Evolutionary conservation across 768 basidiomycete genomes (phyloP), one percentile per base, ranked within the genome.

Genomic region (Pleurotus citrinopileatus): DNA sequence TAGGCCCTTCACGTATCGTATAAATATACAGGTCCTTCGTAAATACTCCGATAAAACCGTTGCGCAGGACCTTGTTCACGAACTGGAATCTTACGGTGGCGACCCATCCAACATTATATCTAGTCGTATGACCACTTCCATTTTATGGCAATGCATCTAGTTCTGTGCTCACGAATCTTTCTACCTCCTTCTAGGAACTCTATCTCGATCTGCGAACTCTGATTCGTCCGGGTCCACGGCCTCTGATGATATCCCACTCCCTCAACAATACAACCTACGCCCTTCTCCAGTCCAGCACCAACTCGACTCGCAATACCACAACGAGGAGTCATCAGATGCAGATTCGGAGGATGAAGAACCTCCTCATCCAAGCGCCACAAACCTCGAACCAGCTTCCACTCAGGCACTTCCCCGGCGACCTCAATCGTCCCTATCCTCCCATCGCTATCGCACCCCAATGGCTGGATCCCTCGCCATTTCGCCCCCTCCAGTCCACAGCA

Each of bases 21-120:
- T 56, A 54, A 43, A 32, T 32, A 32, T n/a, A 19, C 58, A 94
- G 91, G 85, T 89, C 17, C 71, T 94, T 55, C 76, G 84, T 57
- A 89, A 84, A 66, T 91, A 94, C 62, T 89, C 92, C 0, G 90
- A 91, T 62, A 89, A 86, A 66, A 91, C 89, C 0, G 73, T 84
- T 20, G 90, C 91, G 29, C 81, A 73, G 70, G 81, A 86, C 60
- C 77, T 92, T 29, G 84, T 91, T 10, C 75, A 83, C 57, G 92
- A 94, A 69, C 69, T 94, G 19, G 87, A 87, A 59, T 82, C 88
- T 12, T 92, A 84, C 61, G 79, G 79, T n/a, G 83, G 82, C 26
- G 85, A 87, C 64, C 79, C 85, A 17, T 71, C 76, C 19, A 81
- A 85, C 61, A 72, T 88, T 25, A 76, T 84, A 26, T 72, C 82